Base-by-base conservation (phyloP, 2,329 filamentous ascomycete species). In the Nemania sp. region DNA sequence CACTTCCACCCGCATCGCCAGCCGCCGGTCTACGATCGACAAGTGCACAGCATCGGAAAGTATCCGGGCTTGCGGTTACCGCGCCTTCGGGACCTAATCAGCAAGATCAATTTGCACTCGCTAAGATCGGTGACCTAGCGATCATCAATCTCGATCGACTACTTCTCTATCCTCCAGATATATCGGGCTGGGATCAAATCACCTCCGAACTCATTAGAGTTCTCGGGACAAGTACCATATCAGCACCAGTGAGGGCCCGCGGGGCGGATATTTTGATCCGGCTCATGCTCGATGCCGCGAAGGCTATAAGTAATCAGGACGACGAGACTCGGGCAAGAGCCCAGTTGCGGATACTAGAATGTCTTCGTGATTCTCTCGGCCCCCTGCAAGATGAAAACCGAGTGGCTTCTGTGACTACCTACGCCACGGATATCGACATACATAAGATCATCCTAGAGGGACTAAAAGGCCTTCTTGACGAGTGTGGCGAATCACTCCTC, bases 401-500 rank as follows among this genome's bases (percentile, higher is more conserved):
- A 2, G 81, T 85, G 10, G 81, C 81, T 1, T 87, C 87, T 1
- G 86, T 91, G 0, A 83, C 87, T 2, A 86, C 84, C 11, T 87
- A 89, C 62, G 81, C 88, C 0, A 89, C 89, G 0, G 91, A 96
- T 72, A 82, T 93, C 20, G 92, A 96, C 63, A 92, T 97, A 18
- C 93, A 97, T 77, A 90, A 90, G 70, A 89, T 92, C 61, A 85
- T 93, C 26, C 85, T 97, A 1, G 93, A 97, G 71, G 91, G 92
- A 0, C 82, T 97, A 6, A 94, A 93, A 77, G 90, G 86, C 63
- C 88, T 98, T 22, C 85, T 99, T 1, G 95, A 98, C 76, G 91
- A 94, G 70, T 95, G 92, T 73, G 96, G 95, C 8, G 94, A 99
- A 76, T 90, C 89, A 0, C 86, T 98, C 5, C 84, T 92, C 15